Conservation (phyloP, 306 rosid genomes). For the Dryas octopetala region DNA sequence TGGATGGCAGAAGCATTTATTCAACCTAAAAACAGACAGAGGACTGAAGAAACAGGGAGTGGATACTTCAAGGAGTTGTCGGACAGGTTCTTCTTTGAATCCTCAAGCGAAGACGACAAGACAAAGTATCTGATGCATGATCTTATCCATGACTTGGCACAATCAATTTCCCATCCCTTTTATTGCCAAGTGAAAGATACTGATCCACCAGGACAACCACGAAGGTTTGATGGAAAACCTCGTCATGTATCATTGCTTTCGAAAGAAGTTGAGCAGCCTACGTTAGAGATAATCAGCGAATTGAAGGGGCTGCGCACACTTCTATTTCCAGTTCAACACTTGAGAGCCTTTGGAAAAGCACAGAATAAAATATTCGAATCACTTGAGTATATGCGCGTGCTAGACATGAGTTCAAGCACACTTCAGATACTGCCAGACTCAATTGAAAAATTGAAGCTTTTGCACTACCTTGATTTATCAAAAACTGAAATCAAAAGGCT, state of each 20-base stretch:
- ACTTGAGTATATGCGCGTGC: slow-evolving; percentile 7
- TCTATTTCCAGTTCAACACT: not conserved
- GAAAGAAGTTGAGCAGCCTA: slow-evolving; percentile 11
- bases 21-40: not conserved
- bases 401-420: slow-evolving; percentile 29
- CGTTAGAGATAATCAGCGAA: not conserved
- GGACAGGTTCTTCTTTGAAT: slow-evolving; percentile 19
- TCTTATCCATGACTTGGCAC: slow-evolving; percentile 23
- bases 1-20: slow-evolving; percentile 24
- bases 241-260: slow-evolving; percentile 13
- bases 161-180: not conserved
- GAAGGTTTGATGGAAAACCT: not conserved
- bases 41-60: slow-evolving; percentile 12
- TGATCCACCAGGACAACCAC: too few species aligned
- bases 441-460: slow-evolving; percentile 18
- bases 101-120: not conserved
- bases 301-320: slow-evolving; percentile 19
- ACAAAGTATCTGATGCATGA: slow-evolving; percentile 15
- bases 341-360: slow-evolving; percentile 5
- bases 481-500: slow-evolving; percentile 14
- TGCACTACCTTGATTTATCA: slow-evolving; percentile 24
- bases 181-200: slow-evolving; percentile 8
- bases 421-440: slow-evolving; percentile 6
- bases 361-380: not conserved
- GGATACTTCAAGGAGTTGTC: slow-evolving; percentile 16